Evolutionary conservation across 129 eudicot genomes (phyloP).

Genomic region (Rutidosis leptorrhynchoides): DNA sequence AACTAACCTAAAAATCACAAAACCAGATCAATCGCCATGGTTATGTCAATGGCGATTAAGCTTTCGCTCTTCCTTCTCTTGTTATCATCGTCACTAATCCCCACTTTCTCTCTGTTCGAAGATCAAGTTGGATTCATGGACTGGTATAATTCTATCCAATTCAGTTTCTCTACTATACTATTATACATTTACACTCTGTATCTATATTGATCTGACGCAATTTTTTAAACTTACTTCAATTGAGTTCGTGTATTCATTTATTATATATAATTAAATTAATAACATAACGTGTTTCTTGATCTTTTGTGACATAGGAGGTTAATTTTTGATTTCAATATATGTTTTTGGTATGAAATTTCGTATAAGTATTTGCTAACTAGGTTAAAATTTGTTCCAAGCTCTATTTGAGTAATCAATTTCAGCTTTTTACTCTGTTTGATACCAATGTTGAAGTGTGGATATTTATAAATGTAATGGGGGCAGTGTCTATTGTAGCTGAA

Average conservation of each 20-base stretch:
- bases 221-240: neutral
- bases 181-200: too few relatives aligned
- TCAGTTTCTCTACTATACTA: too few relatives aligned
- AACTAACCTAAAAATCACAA: neutral
- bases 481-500: neutral
- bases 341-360: neutral
- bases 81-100: conserved; percentile 29
- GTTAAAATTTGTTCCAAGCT: neutral
- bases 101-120: conserved; percentile 56
- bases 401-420: neutral
- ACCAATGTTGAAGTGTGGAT: neutral
- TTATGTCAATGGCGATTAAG: conserved; percentile 84
- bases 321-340: neutral
- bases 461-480: conserved; percentile 46
- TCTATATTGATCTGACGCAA: neutral
- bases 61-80: conserved; percentile 44
- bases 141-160: conserved; percentile 47
- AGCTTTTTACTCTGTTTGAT: neutral
- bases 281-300: neutral
- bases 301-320: neutral
- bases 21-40: conserved; percentile 25
- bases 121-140: conserved; percentile 98
- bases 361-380: neutral
- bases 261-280: too few relatives aligned
- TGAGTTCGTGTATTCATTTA: too few relatives aligned